Percentiles rank a stretch among this genome's conserved stretches.
Evolutionary conservation across 495 filamentous ascomycete genomes (phyloP).

Genomic region (Penicillium goetzii): DNA sequence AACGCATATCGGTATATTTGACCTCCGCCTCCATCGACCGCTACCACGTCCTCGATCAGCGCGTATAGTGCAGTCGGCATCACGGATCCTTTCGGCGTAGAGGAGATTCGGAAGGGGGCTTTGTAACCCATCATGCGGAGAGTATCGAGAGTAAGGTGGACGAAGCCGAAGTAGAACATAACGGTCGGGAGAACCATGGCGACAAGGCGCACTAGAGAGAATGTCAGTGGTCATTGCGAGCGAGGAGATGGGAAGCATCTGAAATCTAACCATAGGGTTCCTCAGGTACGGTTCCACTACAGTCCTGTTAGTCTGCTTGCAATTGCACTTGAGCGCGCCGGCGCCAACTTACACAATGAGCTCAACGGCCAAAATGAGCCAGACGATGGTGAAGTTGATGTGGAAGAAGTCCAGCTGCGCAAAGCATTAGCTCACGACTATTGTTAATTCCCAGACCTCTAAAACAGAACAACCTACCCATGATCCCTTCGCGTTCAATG

Average conservation of each 20-base stretch:
- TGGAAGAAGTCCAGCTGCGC: conserved; percentile 63
- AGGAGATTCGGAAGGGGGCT: conserved; percentile 74
- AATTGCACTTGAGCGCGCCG: background rate
- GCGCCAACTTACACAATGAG: conserved; percentile 52
- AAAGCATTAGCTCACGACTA: conserved; percentile 13
- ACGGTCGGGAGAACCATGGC: conserved; percentile 64
- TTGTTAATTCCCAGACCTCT: background rate
- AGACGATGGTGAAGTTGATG: conserved; percentile 61
- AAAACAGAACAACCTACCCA: conserved; percentile 40
- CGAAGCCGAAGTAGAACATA: conserved; percentile 61
- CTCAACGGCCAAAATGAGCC: conserved; percentile 53
- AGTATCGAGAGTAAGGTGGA: conserved; percentile 56
- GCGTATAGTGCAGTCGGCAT: conserved; percentile 74
- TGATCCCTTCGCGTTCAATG: conserved; percentile 54
- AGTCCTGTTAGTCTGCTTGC: conserved; percentile 28
- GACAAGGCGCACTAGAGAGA: conserved; percentile 56
- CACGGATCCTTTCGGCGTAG: conserved; percentile 66
- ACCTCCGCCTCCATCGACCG: conserved; percentile 76
- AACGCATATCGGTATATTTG: conserved; percentile 67
- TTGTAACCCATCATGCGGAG: conserved; percentile 45
- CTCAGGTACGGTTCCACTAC: conserved; percentile 45
- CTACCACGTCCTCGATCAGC: conserved; percentile 79
- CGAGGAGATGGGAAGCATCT: conserved; percentile 1
- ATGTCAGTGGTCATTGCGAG: conserved; percentile 29
- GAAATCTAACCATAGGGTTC: conserved; percentile 42